Percentiles rank a stretch among this genome's conserved stretches.
Conservation (phyloP, 306 rosid genomes). For the Corylus heterophylla region DNA sequence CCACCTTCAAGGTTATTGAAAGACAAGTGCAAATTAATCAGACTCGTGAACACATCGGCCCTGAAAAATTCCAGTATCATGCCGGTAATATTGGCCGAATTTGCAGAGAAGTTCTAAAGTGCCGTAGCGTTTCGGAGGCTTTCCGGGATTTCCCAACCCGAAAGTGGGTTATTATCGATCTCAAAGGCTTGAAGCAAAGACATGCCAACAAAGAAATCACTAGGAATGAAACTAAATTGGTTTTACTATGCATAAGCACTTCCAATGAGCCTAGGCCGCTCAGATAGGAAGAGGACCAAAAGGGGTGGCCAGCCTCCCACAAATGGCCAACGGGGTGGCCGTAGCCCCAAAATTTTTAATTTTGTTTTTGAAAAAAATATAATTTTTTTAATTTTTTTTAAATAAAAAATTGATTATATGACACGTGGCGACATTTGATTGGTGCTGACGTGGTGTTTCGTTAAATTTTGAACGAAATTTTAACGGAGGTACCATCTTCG, state of each 20-base stretch:
- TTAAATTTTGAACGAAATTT: too few species aligned
- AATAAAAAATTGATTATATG: too few species aligned
- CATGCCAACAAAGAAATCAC: conserved; percentile 59
- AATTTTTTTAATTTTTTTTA: too few species aligned
- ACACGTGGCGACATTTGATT: too few species aligned
- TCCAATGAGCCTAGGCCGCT: conserved; percentile 48
- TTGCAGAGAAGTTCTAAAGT: conserved; percentile 77
- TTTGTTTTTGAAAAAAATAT: too few species aligned
- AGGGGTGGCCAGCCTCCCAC: too few species aligned
- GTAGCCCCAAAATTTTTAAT: too few species aligned
- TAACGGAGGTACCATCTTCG: too few species aligned
- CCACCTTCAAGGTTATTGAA: conserved; percentile 63
- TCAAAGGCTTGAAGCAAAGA: conserved; percentile 57
- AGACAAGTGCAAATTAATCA: conserved; percentile 66
- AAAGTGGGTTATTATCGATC: conserved; percentile 70
- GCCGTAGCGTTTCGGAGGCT: conserved; percentile 47
- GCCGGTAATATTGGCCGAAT: conserved; percentile 67
- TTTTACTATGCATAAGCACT: conserved; percentile 54
- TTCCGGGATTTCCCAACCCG: conserved; percentile 66
- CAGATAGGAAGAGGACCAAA: conserved; percentile 66
- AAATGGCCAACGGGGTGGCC: too few species aligned
- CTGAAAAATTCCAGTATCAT: conserved; percentile 56
- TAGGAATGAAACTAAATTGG: conserved; percentile 52
- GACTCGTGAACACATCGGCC: conserved; percentile 45
- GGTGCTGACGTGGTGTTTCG: too few species aligned